Evolutionary conservation across 805 yeast species (phyloP), one percentile per base, ranked within the genome.

Genomic region (Wickerhamomyces silvicola): DNA sequence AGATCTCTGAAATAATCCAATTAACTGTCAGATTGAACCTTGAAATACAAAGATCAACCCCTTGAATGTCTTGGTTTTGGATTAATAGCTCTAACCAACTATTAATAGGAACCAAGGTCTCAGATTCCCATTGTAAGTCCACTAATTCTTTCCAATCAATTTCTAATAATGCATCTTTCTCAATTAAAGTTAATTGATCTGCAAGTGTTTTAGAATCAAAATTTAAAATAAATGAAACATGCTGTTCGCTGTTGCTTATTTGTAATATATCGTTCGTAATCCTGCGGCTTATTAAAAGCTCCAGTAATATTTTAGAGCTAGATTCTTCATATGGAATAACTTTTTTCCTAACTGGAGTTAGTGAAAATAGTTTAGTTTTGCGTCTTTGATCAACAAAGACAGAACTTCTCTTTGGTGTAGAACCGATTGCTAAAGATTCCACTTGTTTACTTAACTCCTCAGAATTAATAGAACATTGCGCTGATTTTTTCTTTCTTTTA

Each of bases 61-160:
- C 96, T n/a, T 78, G 72, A 14, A 66, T 57, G 20, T 60, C 52
- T 45, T 63, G 61, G 45, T 74, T 70, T 53, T 76, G 73, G 15
- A 78, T 70, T 33, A 88, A 62, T 21, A 84, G 66, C 40, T 76
- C 81, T 18, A 87, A 60, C 98, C 98, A 92, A 47, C 92, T 83
- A 41, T 75, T 77, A 15, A 77, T 78, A 2, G 87, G 81, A 1
- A 68, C 71, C 29, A 81, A 55, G 22, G 76, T 74, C 37, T 72
- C 71, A 2, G 53, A 49, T 32, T 75, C 72, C 86, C 95, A 81
- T 30, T 75, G 69, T 40, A 83, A 60, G 40, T 85, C 88, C 26
- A 88, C 67, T 27, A 90, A 66, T 43, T 86, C 95, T 46, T 77
- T 79, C 97, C 97, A 90, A 54, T 90, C 97, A 24, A 92, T 70